Base-by-base conservation (phyloP, 2,329 filamentous ascomycete species). In the Botrytis porri region DNA sequence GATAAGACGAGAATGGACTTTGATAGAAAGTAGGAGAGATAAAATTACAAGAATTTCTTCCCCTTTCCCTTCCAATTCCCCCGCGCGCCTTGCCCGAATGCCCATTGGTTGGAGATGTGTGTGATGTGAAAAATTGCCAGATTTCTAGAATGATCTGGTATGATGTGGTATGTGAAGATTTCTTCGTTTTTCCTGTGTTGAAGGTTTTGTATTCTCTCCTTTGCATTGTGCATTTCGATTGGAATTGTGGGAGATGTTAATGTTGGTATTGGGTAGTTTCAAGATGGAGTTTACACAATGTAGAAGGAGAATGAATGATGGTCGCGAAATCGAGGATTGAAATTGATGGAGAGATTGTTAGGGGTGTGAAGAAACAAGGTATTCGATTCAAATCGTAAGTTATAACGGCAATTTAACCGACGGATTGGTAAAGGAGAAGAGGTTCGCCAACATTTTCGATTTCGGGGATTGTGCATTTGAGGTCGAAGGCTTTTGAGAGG, bases 361-460 rank as follows among this genome's bases (percentile, higher is more conserved):
- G 65, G 29, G 65, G 65, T n/a, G n/a, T 16, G 32, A 37, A 67
- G 35, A 29, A 69, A 57, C 22, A 51, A 54, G 29, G 48, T 41
- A 18, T 37, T 10, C 25, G 48, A 69, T 57, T 59, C 12, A 29
- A 41, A 69, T 22, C 8, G n/a, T 32, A 57, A 57, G n/a, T 57
- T 57, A 29, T 4, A 41, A 43, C 48, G n/a, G n/a, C 25, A 5
- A 41, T 69, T 41, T 72, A 72, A 72, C 70, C 63, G 69, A 81
- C 80, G 64, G 89, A 90, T 82, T 95, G 93, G 82, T 99, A 99
- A 76, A 99, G 88, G 64, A 99, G 87, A 69, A 99, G 87, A 35
- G 96, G 96, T 84, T 99, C 96, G 83, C 96, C 96, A 73, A 98
- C 92, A 82, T 98, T 97, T 84, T 98, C 95, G 83, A 99, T 98